These are phyloP conservation scores for Craterostigma plantagineum DNA, from an alignment of 257 asterid species.

Conservation along the genomic window DNA sequence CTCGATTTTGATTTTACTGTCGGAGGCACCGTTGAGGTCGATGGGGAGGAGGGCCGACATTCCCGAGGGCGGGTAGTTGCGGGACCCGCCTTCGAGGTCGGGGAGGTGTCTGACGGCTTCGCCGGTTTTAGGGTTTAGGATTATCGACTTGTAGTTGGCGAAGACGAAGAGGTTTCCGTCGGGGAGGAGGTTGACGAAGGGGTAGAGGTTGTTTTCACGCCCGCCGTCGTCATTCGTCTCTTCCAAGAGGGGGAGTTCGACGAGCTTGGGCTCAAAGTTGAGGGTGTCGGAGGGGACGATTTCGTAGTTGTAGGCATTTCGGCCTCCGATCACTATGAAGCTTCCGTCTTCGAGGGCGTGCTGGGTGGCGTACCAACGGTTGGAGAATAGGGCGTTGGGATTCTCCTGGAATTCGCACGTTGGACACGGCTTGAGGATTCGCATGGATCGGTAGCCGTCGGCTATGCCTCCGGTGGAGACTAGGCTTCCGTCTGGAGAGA, in stretches of 20 bases:
- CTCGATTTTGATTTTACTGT: constrained; percentile 15
- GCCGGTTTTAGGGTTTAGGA: constrained; percentile 48
- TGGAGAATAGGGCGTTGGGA: constrained; percentile 19
- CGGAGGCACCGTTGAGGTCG: constrained; percentile 19
- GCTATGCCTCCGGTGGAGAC: constrained; percentile 59
- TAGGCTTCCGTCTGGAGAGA: constrained; percentile 34
- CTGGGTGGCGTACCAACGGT: constrained; percentile 66
- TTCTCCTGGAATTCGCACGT: constrained; percentile 34
- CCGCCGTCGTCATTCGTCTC: constrained; percentile 36
- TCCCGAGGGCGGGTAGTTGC: constrained; percentile 76
- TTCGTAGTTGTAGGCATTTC: constrained; percentile 49
- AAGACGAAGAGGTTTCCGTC: constrained; percentile 66
- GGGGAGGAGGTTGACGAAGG: constrained; percentile 70
- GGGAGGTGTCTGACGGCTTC: constrained; percentile 33
- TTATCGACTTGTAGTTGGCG: constrained; percentile 53
- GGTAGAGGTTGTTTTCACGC: constrained; percentile 64
- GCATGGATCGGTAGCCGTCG: constrained; percentile 32
- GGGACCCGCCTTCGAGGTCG: constrained; percentile 38
- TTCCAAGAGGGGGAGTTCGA: constrained; percentile 33
- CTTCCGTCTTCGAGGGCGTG: constrained; percentile 41
- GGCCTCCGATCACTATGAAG: constrained; percentile 49
- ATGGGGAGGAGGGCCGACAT: constrained; percentile 66
- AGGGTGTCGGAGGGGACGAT: constrained; percentile 35
- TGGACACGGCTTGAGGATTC: constrained; percentile 22
- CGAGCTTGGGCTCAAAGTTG: constrained; percentile 16